Evolutionary conservation across 106 monocot genomes (phyloP).

Genomic region (Vanilla planifolia): DNA sequence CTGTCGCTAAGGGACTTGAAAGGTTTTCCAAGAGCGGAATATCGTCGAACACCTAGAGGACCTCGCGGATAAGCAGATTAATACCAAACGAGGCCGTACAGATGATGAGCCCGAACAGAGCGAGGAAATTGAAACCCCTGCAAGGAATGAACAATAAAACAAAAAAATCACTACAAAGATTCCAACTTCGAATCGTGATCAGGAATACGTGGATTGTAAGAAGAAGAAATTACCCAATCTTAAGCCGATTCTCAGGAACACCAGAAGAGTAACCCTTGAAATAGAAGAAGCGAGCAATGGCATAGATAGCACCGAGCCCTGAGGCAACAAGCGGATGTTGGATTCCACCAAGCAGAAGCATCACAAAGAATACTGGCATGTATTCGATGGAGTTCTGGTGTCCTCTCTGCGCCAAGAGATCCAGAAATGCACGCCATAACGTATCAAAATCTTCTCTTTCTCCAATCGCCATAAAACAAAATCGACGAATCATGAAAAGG

Average conservation of each 20-base stretch:
- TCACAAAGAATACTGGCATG: constrained; percentile 81
- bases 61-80: constrained; percentile 21
- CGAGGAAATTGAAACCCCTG: constrained; percentile 60
- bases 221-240: constrained; percentile 38
- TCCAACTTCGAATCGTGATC: neutral
- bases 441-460: neutral
- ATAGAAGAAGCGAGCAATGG: constrained; percentile 74
- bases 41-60: constrained; percentile 9
- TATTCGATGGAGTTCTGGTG: constrained; percentile 92
- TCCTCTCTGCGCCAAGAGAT: constrained; percentile 46
- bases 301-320: constrained; percentile 49
- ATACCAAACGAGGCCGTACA: constrained; percentile 50
- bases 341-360: constrained; percentile 55
- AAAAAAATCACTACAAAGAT: neutral
- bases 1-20: too few relatives aligned
- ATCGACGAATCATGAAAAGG: neutral
- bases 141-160: neutral
- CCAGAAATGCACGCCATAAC: neutral
- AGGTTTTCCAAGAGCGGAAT: neutral
- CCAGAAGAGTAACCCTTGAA: constrained; percentile 91
- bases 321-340: constrained; percentile 61
- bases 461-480: neutral
- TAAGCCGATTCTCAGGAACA: constrained; percentile 63
- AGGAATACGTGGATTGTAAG: neutral
- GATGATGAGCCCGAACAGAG: constrained; percentile 40